Evolutionary conservation across 1,139 yeast genomes (phyloP), one percentile per base, ranked within the genome.

Genomic region (Hyphopichia fennica): DNA sequence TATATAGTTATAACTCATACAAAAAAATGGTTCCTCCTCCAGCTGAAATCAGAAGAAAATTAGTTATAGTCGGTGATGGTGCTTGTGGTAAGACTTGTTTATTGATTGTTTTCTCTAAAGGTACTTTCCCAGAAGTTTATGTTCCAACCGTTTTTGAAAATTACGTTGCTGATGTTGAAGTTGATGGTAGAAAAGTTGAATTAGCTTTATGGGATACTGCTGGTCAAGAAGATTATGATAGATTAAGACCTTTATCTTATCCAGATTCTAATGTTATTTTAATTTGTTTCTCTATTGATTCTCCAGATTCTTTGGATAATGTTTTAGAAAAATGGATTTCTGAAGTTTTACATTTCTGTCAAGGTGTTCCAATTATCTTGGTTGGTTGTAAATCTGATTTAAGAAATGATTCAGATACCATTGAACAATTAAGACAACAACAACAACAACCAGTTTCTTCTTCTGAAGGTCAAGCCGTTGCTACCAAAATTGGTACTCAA

Each of bases 121-220:
- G 96, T 50, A 88, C 95, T 43, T 91, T 90, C 82, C 97, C 97
- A 49, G 95, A 89, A 62, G 93, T 88, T 45, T 90, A 90, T 64
- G 96, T 89, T 39, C 97, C 97, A 56, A 90, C 97, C 23, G 96
- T 90, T 46, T 90, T 90, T 61, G 97, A 90, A 66, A 89, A 89
- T 75, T 89, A 90, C 67, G 96, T 88, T 55, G 93, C 96, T 38
- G 95, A 88, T 62, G 96, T 90, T 44, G 95, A 87, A 64, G 95
- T 90, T 48, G 91, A 90, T 59, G 96, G 96, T 43, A 85, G 95
- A 75, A 87, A 87, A 67, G 96, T 89, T 45, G 96, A 88, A 65
- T 78, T 90, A 69, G 96, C 96, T 19, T 77, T 90, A 52, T 90
- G 97, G 96, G 97, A 90, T 87, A 90, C 97, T 56, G 97, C 97